Percentiles rank a stretch among this genome's conserved stretches.
Conservation (phyloP, 2,329 filamentous ascomycete species). For the Fusarium sulawesiense region DNA sequence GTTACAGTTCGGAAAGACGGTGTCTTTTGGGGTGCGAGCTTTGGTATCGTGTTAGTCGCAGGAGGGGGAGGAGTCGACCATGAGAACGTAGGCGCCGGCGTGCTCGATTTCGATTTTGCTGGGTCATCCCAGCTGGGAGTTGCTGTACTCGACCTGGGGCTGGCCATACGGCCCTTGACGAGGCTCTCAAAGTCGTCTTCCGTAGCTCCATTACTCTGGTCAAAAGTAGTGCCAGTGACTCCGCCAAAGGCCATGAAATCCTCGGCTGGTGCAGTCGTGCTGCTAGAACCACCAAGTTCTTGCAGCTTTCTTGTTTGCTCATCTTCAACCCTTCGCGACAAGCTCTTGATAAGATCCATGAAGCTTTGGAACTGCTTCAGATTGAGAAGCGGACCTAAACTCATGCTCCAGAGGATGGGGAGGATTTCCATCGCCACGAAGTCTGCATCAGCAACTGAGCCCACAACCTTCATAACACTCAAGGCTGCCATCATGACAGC, state of each 20-base stretch:
- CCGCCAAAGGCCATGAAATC: slow-evolving; percentile 79
- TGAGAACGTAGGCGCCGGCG: slow-evolving; percentile 66
- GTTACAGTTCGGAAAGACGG: slow-evolving; percentile 67
- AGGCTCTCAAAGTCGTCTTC: slow-evolving; percentile 88
- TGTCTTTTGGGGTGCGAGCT: slow-evolving; percentile 38
- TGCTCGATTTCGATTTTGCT: slow-evolving; percentile 51
- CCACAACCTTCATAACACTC: slow-evolving; percentile 85
- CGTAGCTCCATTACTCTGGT: slow-evolving; percentile 62
- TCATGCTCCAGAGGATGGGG: slow-evolving; percentile 91
- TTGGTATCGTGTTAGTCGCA: slow-evolving; percentile 50
- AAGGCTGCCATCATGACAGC: slow-evolving; percentile 96
- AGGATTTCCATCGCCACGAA: slow-evolving; percentile 93
- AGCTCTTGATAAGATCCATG: slow-evolving; percentile 85
- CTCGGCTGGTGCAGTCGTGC: slow-evolving; percentile 64
- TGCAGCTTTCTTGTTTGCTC: slow-evolving; percentile 91
- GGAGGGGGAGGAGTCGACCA: slow-evolving; percentile 72
- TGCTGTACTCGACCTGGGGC: slow-evolving; percentile 55
- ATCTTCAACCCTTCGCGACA: slow-evolving; percentile 84
- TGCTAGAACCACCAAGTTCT: slow-evolving; percentile 74
- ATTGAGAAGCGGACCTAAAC: slow-evolving; percentile 87
- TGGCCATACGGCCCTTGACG: slow-evolving; percentile 74
- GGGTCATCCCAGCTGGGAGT: slow-evolving; percentile 63
- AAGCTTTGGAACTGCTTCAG: slow-evolving; percentile 89
- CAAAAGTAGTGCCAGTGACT: slow-evolving; percentile 70
- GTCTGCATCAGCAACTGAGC: slow-evolving; percentile 83